Conservation (phyloP, 768 basidiomycete genomes). For the Leccinum imitatum region DNA sequence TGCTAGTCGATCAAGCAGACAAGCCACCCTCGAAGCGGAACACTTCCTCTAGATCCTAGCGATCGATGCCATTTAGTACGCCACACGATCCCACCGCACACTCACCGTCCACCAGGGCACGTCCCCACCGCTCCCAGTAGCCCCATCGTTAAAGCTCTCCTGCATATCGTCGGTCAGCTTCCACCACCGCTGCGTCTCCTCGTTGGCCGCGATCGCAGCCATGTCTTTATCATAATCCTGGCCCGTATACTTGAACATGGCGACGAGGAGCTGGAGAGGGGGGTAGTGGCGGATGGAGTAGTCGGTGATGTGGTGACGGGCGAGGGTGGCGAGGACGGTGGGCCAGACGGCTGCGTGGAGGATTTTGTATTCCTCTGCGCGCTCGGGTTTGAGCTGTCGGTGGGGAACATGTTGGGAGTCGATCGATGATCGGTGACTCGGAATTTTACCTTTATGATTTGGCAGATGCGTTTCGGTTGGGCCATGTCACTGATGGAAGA, state of each 20-base stretch:
- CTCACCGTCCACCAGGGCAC: constrained; percentile 72
- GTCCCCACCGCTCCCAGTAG: constrained; percentile 64
- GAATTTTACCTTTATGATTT: constrained; percentile 62
- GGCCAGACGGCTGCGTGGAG: constrained; percentile 70
- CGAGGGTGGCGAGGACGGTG: constrained; percentile 60
- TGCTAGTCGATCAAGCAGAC: constrained; percentile 4
- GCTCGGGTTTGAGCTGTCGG: constrained; percentile 52
- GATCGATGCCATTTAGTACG: constrained; percentile 1
- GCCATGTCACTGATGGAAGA: constrained; percentile 2
- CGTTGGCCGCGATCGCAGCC: constrained; percentile 58
- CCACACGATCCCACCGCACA: background rate
- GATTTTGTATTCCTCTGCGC: constrained; percentile 51
- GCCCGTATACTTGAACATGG: constrained; percentile 77
- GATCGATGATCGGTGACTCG: too few species aligned
- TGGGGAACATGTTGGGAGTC: background rate
- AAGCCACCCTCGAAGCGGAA: constrained; percentile 60
- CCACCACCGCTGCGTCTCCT: constrained; percentile 79
- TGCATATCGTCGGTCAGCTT: constrained; percentile 75
- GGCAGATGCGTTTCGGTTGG: constrained; percentile 58
- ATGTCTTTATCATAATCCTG: constrained; percentile 65
- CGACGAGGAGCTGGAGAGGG: constrained; percentile 64
- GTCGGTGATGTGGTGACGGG: constrained; percentile 63
- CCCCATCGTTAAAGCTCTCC: constrained; percentile 68
- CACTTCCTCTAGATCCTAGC: constrained; percentile 59
- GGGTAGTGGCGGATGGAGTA: constrained; percentile 76